phyloP scores from a whole-genome alignment of 164 flowering plant genomes.

The Stephania yunnanensis region DNA sequence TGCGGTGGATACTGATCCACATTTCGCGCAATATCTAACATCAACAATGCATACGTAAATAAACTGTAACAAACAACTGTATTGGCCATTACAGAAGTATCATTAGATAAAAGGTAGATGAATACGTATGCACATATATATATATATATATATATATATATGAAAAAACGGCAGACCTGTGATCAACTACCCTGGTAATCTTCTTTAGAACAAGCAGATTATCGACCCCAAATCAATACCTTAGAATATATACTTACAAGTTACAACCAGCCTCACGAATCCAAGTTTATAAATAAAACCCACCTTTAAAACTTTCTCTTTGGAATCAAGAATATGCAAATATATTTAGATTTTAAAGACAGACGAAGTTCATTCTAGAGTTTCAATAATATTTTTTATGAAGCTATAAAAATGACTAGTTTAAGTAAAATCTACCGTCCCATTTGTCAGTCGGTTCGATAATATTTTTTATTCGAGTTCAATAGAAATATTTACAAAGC shows the following conservation, averaged over 20 bases:
- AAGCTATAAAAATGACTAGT: neutral
- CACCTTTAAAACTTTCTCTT: neutral
- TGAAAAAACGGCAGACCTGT: neutral
- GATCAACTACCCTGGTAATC: neutral
- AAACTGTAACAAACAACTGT: neutral
- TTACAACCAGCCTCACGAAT: neutral
- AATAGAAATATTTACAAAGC: too few relatives aligned
- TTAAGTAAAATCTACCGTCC: neutral
- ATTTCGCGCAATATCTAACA: neutral
- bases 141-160: neutral
- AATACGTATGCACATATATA: neutral
- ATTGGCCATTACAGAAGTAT: neutral
- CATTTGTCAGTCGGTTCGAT: neutral
- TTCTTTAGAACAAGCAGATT: neutral
- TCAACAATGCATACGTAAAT: neutral
- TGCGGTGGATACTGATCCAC: conserved; percentile 5
- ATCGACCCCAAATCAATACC: neutral
- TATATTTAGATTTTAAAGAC: too few relatives aligned
- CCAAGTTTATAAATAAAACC: neutral
- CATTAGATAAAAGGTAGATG: neutral
- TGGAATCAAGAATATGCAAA: neutral
- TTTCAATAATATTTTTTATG: too few relatives aligned
- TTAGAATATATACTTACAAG: neutral
- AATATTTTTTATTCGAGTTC: neutral
- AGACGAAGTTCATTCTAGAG: too few relatives aligned